phyloP scores from a whole-genome alignment of 345 rosid species.

The Crucihimalaya himalaica region DNA sequence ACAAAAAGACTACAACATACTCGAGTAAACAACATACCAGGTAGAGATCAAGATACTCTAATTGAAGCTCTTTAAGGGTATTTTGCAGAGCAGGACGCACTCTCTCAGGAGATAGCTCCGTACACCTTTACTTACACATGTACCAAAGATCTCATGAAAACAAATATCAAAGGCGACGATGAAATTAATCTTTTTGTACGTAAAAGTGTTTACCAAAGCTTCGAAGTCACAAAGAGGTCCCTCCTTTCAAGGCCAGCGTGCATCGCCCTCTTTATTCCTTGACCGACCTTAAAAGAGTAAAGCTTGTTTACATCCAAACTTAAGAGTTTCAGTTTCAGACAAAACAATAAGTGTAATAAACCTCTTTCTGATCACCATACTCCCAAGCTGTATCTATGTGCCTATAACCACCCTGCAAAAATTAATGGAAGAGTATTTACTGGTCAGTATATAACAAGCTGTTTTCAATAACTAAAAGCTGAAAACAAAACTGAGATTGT shows the following conservation, averaged over 20 bases:
- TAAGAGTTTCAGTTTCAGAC: neutral
- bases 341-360: conserved; percentile 1
- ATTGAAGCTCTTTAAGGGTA: conserved; percentile 58
- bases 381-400: conserved; percentile 57
- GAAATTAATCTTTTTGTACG: neutral
- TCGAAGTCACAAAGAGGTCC: conserved; percentile 59
- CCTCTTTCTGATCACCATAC: conserved; percentile 50
- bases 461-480: neutral
- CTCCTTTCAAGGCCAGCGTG: conserved; percentile 55
- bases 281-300: conserved; percentile 43
- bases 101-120: conserved; percentile 51
- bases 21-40: conserved; percentile 36
- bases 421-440: neutral
- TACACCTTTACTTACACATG: conserved; percentile 41
- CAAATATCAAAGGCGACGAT: neutral
- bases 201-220: conserved; percentile 45
- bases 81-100: conserved; percentile 51
- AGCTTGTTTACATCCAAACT: neutral
- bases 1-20: neutral
- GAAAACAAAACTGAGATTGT: neutral
- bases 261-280: conserved; percentile 47
- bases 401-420: conserved; percentile 51
- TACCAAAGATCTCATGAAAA: neutral
- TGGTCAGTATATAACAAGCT: neutral
- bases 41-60: conserved; percentile 59